Conservation (phyloP, 495 filamentous ascomycete species). For the Podospora appendiculata region DNA sequence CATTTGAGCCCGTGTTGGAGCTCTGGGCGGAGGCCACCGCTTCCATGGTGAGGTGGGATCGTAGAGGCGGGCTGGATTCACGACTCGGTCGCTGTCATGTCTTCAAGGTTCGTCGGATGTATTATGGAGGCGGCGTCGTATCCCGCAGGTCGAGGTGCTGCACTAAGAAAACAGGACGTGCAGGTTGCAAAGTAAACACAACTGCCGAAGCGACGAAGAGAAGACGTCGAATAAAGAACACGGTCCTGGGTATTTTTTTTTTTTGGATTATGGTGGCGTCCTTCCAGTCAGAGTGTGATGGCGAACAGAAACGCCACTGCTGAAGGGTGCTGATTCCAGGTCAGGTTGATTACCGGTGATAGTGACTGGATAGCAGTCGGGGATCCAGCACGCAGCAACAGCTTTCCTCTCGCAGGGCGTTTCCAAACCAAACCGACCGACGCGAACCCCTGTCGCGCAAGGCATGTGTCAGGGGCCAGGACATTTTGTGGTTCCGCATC, state of each 20-base stretch:
- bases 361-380: too few species aligned
- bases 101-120: conserved; percentile 1
- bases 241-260: background rate
- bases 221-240: background rate
- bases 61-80: background rate
- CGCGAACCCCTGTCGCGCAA: conserved; percentile 14
- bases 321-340: background rate
- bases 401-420: background rate
- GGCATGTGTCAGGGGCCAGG: conserved; percentile 16
- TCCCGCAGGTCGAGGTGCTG: too few species aligned
- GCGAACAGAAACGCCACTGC: background rate
- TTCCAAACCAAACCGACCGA: background rate
- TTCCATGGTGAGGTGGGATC: conserved; percentile 33
- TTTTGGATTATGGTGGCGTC: background rate
- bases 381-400: too few species aligned
- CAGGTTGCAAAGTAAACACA: background rate
- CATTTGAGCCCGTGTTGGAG: conserved; percentile 33
- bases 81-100: conserved; percentile 8
- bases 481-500: conserved; percentile 4
- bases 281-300: background rate
- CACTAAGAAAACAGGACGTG: too few species aligned
- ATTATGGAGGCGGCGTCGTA: too few species aligned
- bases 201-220: background rate
- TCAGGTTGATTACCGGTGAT: background rate
- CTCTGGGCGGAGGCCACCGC: conserved; percentile 33